These are phyloP conservation scores for Penicillium arizonense DNA, from an alignment of 495 filamentous ascomycete genomes.

Conservation along the genomic window DNA sequence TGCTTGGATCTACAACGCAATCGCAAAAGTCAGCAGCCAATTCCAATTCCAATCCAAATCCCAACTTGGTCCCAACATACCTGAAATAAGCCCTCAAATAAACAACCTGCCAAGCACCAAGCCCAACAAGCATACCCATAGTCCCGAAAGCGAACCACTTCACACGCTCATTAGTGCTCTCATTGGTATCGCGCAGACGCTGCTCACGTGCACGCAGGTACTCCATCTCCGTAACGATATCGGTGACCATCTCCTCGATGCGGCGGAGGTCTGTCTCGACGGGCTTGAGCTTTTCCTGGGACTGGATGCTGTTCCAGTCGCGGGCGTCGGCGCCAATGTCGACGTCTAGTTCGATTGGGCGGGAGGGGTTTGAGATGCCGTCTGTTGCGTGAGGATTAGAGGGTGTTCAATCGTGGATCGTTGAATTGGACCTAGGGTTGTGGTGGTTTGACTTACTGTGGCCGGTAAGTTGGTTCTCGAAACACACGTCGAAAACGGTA, in stretches of 20 bases:
- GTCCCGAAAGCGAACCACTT: slow-evolving; percentile 98
- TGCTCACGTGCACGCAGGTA: slow-evolving; percentile 90
- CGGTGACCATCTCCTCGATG: slow-evolving; percentile 81
- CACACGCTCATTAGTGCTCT: slow-evolving; percentile 97
- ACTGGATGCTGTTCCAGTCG: slow-evolving; percentile 96
- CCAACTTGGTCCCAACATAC: slow-evolving; percentile 33
- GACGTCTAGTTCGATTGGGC: slow-evolving; percentile 91
- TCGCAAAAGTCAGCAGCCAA: neutral
- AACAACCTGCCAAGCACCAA: slow-evolving; percentile 96
- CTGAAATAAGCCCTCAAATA: slow-evolving; percentile 98
- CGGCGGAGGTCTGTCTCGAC: slow-evolving; percentile 93
- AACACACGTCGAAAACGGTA: slow-evolving; percentile 94
- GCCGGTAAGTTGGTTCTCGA: slow-evolving; percentile 74
- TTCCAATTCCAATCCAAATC: neutral
- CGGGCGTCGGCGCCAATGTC: slow-evolving; percentile 98
- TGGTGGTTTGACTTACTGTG: slow-evolving; percentile 51
- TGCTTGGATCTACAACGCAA: slow-evolving; percentile 67
- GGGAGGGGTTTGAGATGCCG: slow-evolving; percentile 55
- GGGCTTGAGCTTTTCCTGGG: slow-evolving; percentile 95
- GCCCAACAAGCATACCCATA: slow-evolving; percentile 85
- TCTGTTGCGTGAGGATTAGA: slow-evolving; percentile 20
- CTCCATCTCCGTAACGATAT: slow-evolving; percentile 85
- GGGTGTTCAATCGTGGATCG: neutral
- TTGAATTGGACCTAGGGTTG: neutral
- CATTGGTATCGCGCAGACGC: slow-evolving; percentile 96